Evolutionary conservation across 495 filamentous ascomycete genomes (phyloP).

Genomic region (Tuber calosporum): DNA sequence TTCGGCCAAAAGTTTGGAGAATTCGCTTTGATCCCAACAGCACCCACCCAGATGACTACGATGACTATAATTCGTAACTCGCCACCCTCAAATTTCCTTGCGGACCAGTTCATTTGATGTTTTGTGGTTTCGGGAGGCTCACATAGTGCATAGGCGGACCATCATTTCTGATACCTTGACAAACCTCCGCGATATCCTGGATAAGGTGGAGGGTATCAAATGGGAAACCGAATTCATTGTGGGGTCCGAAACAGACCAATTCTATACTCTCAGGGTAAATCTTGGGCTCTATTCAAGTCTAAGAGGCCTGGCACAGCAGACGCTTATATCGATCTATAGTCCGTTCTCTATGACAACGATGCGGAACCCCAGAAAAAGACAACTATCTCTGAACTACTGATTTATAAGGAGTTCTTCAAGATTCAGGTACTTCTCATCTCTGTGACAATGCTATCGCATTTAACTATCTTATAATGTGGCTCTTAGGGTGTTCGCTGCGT

Average conservation of each 20-base stretch:
- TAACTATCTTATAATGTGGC: background rate
- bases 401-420: conserved; percentile 17
- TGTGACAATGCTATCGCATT: background rate
- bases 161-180: conserved; percentile 16
- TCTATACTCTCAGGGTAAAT: conserved; percentile 10
- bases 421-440: conserved; percentile 8
- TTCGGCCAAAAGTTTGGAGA: conserved; percentile 20
- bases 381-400: conserved; percentile 9
- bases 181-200: conserved; percentile 10
- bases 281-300: background rate
- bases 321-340: background rate
- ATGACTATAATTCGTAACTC: conserved; percentile 16
- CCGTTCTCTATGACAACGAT: conserved; percentile 5
- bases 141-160: conserved; percentile 7
- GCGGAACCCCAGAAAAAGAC: background rate
- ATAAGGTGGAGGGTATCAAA: background rate
- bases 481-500: conserved; percentile 9
- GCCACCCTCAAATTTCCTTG: background rate
- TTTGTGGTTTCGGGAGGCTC: background rate
- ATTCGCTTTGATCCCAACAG: conserved; percentile 14
- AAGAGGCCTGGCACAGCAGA: background rate
- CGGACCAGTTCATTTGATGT: background rate
- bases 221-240: conserved; percentile 13
- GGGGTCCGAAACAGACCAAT: conserved; percentile 4
- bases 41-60: conserved; percentile 2